phyloP scores from a whole-genome alignment of 768 basidiomycete genomes.

The Hemileccinum rubropunctum region DNA sequence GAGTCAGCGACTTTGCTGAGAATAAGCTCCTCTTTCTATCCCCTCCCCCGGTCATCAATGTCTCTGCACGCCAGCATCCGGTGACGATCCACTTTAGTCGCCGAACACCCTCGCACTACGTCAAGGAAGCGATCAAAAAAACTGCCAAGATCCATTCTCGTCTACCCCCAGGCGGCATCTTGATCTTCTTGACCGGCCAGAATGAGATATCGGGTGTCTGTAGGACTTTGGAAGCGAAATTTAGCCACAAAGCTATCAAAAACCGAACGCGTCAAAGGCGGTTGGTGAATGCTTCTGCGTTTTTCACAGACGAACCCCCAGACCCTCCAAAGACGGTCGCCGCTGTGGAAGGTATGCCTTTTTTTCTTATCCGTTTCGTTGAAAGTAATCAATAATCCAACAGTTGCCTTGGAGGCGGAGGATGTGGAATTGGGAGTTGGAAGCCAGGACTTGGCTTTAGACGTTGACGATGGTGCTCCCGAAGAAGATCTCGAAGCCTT shows the following conservation, averaged over 20 bases:
- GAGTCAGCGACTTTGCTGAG: constrained; percentile 87
- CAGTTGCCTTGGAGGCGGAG: constrained; percentile 77
- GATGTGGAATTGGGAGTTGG: constrained; percentile 67
- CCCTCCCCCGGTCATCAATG: constrained; percentile 89
- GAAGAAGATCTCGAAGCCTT: constrained; percentile 73
- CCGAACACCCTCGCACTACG: constrained; percentile 82
- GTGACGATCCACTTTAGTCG: constrained; percentile 94
- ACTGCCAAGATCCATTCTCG: constrained; percentile 88
- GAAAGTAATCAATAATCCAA: not conserved
- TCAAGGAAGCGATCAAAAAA: constrained; percentile 88
- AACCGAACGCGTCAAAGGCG: constrained; percentile 42
- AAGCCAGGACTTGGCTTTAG: constrained; percentile 55
- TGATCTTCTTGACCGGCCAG: constrained; percentile 94
- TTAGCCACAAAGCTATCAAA: constrained; percentile 62
- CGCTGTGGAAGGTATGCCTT: constrained; percentile 16
- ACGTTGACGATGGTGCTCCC: constrained; percentile 59
- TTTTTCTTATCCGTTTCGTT: not conserved
- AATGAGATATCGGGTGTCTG: constrained; percentile 90
- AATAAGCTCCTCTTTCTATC: constrained; percentile 77
- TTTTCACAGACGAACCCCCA: constrained; percentile 27
- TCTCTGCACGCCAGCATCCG: constrained; percentile 89
- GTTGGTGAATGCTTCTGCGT: constrained; percentile 22
- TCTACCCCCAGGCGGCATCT: constrained; percentile 88
- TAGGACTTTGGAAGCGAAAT: constrained; percentile 74
- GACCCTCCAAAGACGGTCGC: constrained; percentile 15